phyloP scores from a whole-genome alignment of 306 rosid genomes.

The Lagenaria siceraria region DNA sequence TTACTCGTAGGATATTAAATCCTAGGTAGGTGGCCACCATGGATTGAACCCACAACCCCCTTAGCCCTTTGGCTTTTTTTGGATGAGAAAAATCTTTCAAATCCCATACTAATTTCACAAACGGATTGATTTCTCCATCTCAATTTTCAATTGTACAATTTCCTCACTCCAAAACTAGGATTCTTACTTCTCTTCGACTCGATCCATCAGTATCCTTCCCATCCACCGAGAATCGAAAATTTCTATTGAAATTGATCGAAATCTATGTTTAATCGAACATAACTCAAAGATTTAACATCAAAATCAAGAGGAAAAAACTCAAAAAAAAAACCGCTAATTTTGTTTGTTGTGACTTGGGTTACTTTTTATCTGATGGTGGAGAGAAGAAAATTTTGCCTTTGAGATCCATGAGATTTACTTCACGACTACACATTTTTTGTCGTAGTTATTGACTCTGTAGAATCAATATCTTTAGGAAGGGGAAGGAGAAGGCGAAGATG shows the following conservation, averaged over 20 bases:
- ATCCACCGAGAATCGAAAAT: constrained; percentile 42
- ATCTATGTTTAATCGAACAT: neutral
- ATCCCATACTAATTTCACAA: no score
- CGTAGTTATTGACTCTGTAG: constrained; percentile 68
- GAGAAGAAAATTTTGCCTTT: constrained; percentile 38
- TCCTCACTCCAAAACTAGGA: constrained; percentile 56
- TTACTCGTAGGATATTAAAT: no score
- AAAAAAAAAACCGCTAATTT: neutral
- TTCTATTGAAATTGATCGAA: constrained; percentile 23
- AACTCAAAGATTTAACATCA: neutral
- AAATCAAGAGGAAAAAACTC: neutral
- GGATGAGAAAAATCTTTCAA: no score
- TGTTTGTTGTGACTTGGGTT: neutral
- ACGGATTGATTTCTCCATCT: constrained; percentile 21
- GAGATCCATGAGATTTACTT: constrained; percentile 79
- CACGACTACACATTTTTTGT: constrained; percentile 36
- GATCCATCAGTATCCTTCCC: constrained; percentile 50
- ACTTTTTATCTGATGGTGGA: constrained; percentile 47
- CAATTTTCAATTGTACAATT: constrained; percentile 15
- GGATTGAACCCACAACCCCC: no score
- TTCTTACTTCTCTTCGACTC: constrained; percentile 8
- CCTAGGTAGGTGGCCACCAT: no score
- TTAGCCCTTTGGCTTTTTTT: no score
- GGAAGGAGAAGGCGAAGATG: no score
- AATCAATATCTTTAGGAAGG: neutral